phyloP scores from a whole-genome alignment of 2,329 filamentous ascomycete species.

The Xenosphaeropsis pyriputrescens region DNA sequence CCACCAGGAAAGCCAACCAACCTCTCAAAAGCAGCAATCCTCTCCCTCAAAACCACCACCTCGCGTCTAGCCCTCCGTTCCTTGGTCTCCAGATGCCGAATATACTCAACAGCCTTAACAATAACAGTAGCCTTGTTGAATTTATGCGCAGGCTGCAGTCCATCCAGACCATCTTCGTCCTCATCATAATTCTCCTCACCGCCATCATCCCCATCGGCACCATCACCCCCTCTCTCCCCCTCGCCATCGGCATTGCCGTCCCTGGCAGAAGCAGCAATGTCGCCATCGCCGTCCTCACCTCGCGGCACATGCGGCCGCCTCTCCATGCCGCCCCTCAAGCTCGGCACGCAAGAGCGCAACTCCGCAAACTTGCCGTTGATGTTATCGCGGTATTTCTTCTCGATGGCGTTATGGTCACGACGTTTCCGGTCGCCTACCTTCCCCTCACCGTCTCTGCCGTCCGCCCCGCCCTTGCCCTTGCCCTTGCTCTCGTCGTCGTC shows the following conservation, averaged over 20 bases:
- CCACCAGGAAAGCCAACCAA: too few species aligned
- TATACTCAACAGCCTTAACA: constrained; percentile 10
- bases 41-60: constrained; percentile 3
- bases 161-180: not conserved
- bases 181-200: not conserved
- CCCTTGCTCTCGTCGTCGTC: too few species aligned
- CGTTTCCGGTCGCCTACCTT: not conserved
- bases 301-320: too few species aligned
- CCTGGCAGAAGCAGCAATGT: too few species aligned
- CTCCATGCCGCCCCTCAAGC: constrained; percentile 32
- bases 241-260: too few species aligned
- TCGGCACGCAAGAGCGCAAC: constrained; percentile 55
- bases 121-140: constrained; percentile 11
- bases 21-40: constrained; percentile 8
- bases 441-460: too few species aligned
- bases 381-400: constrained; percentile 68
- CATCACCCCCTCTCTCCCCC: too few species aligned
- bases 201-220: too few species aligned
- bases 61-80: constrained; percentile 6
- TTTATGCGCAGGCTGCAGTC: constrained; percentile 2
- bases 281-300: too few species aligned
- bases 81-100: constrained; percentile 8
- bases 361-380: constrained; percentile 68
- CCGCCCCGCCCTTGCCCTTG: too few species aligned
- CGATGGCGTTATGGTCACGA: constrained; percentile 60